phyloP scores from a whole-genome alignment of 2,329 filamentous ascomycete genomes.

The Metarhizium guizhouense region DNA sequence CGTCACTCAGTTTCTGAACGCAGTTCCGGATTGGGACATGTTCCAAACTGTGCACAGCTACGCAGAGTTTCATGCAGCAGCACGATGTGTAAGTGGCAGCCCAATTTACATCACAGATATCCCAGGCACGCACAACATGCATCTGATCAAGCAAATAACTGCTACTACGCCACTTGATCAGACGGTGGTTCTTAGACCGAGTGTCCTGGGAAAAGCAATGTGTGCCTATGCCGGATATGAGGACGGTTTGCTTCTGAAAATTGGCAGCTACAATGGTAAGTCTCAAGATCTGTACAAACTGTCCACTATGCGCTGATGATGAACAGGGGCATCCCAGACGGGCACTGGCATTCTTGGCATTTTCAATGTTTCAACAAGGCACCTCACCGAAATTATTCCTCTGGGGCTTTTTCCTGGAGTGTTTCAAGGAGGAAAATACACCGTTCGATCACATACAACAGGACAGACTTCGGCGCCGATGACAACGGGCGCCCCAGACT shows the following conservation, averaged over 20 bases:
- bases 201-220: constrained; percentile 61
- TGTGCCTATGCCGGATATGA: constrained; percentile 69
- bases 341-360: constrained; percentile 73
- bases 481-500: constrained; percentile 29
- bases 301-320: not conserved
- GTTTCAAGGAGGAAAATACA: constrained; percentile 46
- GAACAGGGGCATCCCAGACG: constrained; percentile 40
- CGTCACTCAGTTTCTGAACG: constrained; percentile 75
- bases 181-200: constrained; percentile 75
- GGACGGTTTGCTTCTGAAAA: constrained; percentile 63
- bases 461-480: constrained; percentile 51
- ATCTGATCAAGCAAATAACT: constrained; percentile 72
- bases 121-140: constrained; percentile 70
- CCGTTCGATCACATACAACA: constrained; percentile 64
- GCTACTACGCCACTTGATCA: constrained; percentile 61
- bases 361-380: constrained; percentile 66
- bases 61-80: constrained; percentile 79
- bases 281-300: not conserved
- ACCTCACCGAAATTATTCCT: constrained; percentile 59
- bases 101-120: constrained; percentile 92
- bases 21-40: constrained; percentile 76
- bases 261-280: constrained; percentile 68
- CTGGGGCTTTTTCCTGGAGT: constrained; percentile 68
- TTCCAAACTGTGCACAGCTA: constrained; percentile 59
- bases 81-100: constrained; percentile 80